These are phyloP conservation scores for Starmerella stigmatis DNA, from an alignment of 805 yeast species.

Conservation along the genomic window DNA sequence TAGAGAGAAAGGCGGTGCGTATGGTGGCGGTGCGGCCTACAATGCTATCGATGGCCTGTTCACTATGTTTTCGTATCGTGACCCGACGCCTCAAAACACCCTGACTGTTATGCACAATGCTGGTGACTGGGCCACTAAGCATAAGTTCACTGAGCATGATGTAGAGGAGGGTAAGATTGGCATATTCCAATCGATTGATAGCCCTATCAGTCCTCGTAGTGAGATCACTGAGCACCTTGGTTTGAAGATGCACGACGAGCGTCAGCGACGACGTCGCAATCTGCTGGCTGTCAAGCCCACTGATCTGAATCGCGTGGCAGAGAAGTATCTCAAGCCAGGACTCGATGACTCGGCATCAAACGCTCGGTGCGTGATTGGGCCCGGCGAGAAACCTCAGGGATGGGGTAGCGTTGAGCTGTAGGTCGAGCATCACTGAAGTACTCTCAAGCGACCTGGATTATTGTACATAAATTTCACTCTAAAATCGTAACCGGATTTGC, in stretches of 20 bases:
- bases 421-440: neutral
- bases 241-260: constrained; percentile 62
- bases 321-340: constrained; percentile 39
- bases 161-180: constrained; percentile 83
- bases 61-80: constrained; percentile 82
- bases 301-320: constrained; percentile 58
- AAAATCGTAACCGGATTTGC: no score
- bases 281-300: constrained; percentile 53
- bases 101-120: constrained; percentile 46
- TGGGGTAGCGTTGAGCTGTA: constrained; percentile 15
- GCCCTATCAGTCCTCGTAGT: constrained; percentile 69
- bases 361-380: constrained; percentile 23
- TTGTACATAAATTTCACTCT: no score
- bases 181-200: constrained; percentile 82
- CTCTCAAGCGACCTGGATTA: no score
- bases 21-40: constrained; percentile 88
- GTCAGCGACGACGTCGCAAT: constrained; percentile 66
- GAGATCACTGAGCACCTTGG: constrained; percentile 64
- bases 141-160: constrained; percentile 52
- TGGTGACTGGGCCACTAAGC: constrained; percentile 40
- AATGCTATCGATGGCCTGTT: constrained; percentile 73
- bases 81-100: constrained; percentile 74
- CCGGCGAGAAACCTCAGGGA: constrained; percentile 13
- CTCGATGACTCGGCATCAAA: constrained; percentile 1
- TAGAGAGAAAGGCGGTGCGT: constrained; percentile 94